phyloP scores from a whole-genome alignment of 495 filamentous ascomycete species.

The Aspergillus conjunctus region DNA sequence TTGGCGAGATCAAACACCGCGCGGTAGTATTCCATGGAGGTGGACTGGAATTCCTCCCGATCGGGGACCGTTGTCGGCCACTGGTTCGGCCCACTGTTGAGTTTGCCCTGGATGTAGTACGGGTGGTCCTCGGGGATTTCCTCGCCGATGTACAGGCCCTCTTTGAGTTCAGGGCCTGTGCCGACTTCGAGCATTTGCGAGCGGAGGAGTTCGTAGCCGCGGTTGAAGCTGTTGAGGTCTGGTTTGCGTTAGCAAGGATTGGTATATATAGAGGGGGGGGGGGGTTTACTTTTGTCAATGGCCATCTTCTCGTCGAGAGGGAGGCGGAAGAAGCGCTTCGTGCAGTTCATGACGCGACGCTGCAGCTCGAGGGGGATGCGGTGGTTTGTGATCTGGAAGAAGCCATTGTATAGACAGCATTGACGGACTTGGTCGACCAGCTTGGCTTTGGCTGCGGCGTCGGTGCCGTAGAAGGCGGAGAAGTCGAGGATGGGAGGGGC shows the following conservation, averaged over 20 bases:
- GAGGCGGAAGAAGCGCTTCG: conserved; percentile 53
- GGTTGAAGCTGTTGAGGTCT: conserved; percentile 43
- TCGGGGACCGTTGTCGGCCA: conserved; percentile 49
- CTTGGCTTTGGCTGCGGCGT: conserved; percentile 33
- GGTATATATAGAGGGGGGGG: background rate
- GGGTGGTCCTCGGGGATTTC: conserved; percentile 47
- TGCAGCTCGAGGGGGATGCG: conserved; percentile 41
- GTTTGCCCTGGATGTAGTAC: conserved; percentile 36
- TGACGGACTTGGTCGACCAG: conserved; percentile 35
- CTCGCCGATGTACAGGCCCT: conserved; percentile 52
- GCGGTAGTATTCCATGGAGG: conserved; percentile 53
- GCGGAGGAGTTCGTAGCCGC: conserved; percentile 54
- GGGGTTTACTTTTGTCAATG: conserved; percentile 42
- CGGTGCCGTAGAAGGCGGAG: conserved; percentile 36
- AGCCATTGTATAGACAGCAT: conserved; percentile 48
- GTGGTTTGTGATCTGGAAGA: conserved; percentile 53
- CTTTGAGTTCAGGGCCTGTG: conserved; percentile 52
- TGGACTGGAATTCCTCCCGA: conserved; percentile 44
- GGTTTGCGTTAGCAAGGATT: background rate
- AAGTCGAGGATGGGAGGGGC: conserved; percentile 43
- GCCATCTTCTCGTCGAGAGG: conserved; percentile 54
- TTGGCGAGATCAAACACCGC: conserved; percentile 37
- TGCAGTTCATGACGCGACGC: conserved; percentile 35
- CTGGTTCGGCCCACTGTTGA: conserved; percentile 51
- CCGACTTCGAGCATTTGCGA: conserved; percentile 52